phyloP scores from a whole-genome alignment of 257 asterid species.

The Salvia miltiorrhiza region DNA sequence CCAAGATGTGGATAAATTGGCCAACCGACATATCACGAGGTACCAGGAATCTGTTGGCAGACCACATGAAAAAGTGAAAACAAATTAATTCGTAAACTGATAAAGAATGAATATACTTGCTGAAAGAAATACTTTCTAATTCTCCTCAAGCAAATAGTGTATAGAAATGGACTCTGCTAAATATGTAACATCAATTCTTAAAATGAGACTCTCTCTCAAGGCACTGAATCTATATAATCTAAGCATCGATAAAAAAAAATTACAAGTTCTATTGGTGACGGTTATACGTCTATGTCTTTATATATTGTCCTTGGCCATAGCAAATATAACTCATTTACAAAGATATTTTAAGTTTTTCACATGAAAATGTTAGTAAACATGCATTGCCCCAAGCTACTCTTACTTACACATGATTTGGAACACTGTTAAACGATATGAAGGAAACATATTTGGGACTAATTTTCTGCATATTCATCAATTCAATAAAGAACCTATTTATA shows the following conservation, averaged over 20 bases:
- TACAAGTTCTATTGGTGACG: neutral
- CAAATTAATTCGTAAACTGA: neutral
- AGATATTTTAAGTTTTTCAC: neutral
- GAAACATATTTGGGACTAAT: too few relatives aligned
- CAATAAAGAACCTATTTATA: too few relatives aligned
- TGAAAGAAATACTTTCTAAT: neutral
- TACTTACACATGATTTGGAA: too few relatives aligned
- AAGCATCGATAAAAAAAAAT: neutral
- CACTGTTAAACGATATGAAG: too few relatives aligned
- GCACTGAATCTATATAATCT: neutral
- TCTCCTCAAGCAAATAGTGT: neutral
- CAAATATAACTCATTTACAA: neutral
- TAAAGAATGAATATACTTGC: neutral
- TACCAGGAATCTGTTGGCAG: slow-evolving; percentile 66
- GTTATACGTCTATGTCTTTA: neutral
- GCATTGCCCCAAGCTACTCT: neutral
- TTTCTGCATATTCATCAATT: too few relatives aligned
- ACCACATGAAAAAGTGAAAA: neutral
- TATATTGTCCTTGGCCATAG: neutral
- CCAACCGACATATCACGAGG: slow-evolving; percentile 98
- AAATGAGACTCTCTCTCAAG: neutral
- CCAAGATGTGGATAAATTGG: slow-evolving; percentile 79
- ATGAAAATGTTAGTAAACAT: neutral
- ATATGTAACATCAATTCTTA: neutral
- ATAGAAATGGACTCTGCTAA: neutral